phyloP scores from a whole-genome alignment of 805 yeast genomes.

The Priceomyces castillae region DNA sequence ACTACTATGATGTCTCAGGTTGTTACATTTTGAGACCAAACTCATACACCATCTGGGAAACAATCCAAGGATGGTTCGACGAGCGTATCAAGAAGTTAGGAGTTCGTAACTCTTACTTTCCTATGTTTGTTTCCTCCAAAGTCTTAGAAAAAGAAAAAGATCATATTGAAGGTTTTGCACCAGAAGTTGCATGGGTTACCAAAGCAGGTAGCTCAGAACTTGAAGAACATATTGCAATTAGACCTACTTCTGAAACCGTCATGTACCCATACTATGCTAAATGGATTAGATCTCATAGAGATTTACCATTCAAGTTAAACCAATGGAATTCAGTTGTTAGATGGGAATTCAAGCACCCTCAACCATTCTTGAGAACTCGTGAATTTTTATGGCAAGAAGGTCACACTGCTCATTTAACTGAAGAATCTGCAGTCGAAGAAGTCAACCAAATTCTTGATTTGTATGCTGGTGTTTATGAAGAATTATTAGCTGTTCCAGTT shows the following conservation, averaged over 20 bases:
- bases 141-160: slow-evolving; percentile 97
- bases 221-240: slow-evolving; percentile 97
- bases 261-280: slow-evolving; percentile 99
- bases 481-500: slow-evolving; percentile 95
- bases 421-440: slow-evolving; percentile 77
- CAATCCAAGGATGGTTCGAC: slow-evolving; percentile 86
- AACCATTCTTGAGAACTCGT: slow-evolving; percentile 97
- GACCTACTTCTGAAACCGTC: slow-evolving; percentile 99
- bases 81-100: slow-evolving; percentile 78
- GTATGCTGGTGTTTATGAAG: slow-evolving; percentile 83
- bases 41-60: slow-evolving; percentile 93
- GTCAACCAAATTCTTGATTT: slow-evolving; percentile 82
- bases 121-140: slow-evolving; percentile 92
- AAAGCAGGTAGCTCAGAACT: slow-evolving; percentile 90
- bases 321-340: slow-evolving; percentile 99
- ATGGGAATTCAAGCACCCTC: slow-evolving; percentile 99
- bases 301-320: slow-evolving; percentile 90
- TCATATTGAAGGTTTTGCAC: slow-evolving; percentile 98
- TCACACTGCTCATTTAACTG: slow-evolving; percentile 92
- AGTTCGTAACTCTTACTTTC: slow-evolving; percentile 94
- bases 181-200: slow-evolving; percentile 99
- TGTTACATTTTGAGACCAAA: slow-evolving; percentile 97
- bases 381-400: slow-evolving; percentile 99
- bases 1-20: slow-evolving; percentile 97
- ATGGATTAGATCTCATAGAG: slow-evolving; percentile 98